Evolutionary conservation across 2,329 filamentous ascomycete species (phyloP).

Genomic region (Fusarium keratoplasticum): DNA sequence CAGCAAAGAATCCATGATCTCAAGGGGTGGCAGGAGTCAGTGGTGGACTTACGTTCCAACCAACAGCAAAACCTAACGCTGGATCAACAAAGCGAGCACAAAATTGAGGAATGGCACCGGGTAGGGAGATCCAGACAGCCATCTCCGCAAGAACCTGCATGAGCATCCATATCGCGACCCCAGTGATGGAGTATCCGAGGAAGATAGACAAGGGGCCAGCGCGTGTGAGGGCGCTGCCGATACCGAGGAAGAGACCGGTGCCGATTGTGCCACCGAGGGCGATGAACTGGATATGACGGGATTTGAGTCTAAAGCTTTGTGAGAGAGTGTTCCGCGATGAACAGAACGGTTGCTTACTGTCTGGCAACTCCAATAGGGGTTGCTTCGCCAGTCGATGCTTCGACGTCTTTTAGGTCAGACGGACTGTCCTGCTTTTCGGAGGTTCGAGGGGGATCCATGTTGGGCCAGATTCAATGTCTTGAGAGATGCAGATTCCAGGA

Average conservation of each 20-base stretch:
- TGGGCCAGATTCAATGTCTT: neutral
- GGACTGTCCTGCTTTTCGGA: neutral
- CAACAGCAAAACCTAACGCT: neutral
- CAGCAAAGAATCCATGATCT: neutral
- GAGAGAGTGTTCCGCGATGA: neutral
- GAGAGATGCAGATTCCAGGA: neutral
- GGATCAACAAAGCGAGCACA: neutral
- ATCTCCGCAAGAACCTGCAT: neutral
- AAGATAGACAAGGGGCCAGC: neutral
- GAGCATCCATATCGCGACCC: neutral
- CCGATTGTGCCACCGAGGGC: neutral
- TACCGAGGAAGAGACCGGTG: neutral
- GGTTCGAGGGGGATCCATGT: neutral
- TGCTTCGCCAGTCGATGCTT: neutral
- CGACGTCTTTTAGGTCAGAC: neutral
- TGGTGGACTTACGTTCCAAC: neutral
- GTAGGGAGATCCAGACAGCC: neutral
- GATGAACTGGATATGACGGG: neutral
- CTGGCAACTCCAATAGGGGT: neutral
- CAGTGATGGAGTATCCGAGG: neutral
- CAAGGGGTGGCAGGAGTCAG: neutral
- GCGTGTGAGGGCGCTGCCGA: neutral
- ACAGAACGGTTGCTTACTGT: neutral
- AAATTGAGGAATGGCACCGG: neutral
- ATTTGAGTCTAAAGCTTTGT: neutral